phyloP scores from a whole-genome alignment of 116 monocot genomes.

The Thalassia testudinum region DNA sequence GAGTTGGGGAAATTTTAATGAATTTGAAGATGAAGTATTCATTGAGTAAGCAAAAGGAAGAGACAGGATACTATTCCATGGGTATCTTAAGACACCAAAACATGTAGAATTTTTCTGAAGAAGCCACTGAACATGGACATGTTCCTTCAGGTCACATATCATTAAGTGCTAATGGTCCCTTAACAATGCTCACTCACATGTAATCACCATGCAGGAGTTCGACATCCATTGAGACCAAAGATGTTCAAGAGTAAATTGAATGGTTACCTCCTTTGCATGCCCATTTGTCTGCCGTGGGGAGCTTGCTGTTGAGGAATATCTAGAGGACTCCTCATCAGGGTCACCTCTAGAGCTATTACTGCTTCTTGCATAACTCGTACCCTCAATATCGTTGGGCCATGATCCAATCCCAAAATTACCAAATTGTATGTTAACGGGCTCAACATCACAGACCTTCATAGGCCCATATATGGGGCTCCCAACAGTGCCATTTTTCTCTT shows the following conservation, averaged over 20 bases:
- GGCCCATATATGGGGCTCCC: slow-evolving; percentile 15
- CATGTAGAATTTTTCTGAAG: too few relatives aligned
- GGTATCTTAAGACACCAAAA: too few relatives aligned
- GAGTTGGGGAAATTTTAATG: too few relatives aligned
- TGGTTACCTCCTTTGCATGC: slow-evolving; percentile 6
- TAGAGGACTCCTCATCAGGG: slow-evolving; percentile 1
- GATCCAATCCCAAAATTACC: slow-evolving; percentile 41
- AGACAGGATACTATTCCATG: too few relatives aligned
- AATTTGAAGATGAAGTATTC: too few relatives aligned
- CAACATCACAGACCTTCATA: slow-evolving; percentile 19
- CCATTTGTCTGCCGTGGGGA: slow-evolving; percentile 2
- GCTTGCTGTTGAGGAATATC: slow-evolving; percentile 1
- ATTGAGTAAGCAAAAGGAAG: too few relatives aligned
- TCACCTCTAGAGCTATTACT: slow-evolving; percentile 10
- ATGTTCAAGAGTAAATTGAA: not conserved
- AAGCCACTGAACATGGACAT: too few relatives aligned
- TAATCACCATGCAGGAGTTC: too few relatives aligned
- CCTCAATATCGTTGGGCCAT: slow-evolving; percentile 28
- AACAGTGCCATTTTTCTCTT: not conserved
- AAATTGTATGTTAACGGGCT: slow-evolving; percentile 37
- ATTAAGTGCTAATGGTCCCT: too few relatives aligned
- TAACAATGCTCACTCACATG: too few relatives aligned
- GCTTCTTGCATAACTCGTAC: slow-evolving; percentile 25
- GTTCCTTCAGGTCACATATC: too few relatives aligned
- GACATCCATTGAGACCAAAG: not conserved